These are phyloP conservation scores for Vishniacozyma victoriae DNA, from an alignment of 768 basidiomycete genomes.

Conservation along the genomic window DNA sequence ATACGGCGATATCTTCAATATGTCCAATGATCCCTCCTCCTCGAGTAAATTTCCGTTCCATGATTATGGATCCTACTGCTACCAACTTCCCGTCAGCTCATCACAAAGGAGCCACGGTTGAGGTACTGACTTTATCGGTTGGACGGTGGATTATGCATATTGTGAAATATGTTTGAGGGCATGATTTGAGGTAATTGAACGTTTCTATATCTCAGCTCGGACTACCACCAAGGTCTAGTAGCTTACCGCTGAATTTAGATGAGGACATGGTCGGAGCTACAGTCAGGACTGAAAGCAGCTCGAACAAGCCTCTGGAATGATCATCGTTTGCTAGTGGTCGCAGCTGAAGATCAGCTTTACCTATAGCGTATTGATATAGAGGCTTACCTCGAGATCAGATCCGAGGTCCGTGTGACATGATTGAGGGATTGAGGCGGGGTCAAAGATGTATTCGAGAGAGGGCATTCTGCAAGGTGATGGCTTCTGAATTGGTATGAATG, in stretches of 20 bases:
- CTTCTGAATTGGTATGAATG: no score
- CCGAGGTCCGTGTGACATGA: constrained; percentile 4
- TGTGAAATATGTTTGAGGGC: constrained; percentile 63
- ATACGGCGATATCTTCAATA: constrained; percentile 96
- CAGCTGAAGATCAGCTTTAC: constrained; percentile 54
- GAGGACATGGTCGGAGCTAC: constrained; percentile 63
- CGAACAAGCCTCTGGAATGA: constrained; percentile 71
- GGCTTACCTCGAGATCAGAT: constrained; percentile 10
- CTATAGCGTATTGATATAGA: not conserved
- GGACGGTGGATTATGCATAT: constrained; percentile 73
- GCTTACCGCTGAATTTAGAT: constrained; percentile 64
- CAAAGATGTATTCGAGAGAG: constrained; percentile 11
- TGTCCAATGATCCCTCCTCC: constrained; percentile 83
- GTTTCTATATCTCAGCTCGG: constrained; percentile 6
- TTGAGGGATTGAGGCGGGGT: constrained; percentile 9
- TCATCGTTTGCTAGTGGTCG: constrained; percentile 85
- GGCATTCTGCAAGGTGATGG: no score
- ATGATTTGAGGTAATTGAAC: constrained; percentile 33
- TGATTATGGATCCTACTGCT: constrained; percentile 71
- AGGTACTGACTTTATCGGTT: constrained; percentile 53
- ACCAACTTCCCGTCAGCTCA: constrained; percentile 55
- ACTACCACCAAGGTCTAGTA: constrained; percentile 53
- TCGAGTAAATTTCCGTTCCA: constrained; percentile 92
- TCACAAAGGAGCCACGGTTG: not conserved
- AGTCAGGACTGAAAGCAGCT: constrained; percentile 70